Base-by-base conservation (phyloP, 1,284 basidiomycete species). In the Ustilago esculenta region DNA sequence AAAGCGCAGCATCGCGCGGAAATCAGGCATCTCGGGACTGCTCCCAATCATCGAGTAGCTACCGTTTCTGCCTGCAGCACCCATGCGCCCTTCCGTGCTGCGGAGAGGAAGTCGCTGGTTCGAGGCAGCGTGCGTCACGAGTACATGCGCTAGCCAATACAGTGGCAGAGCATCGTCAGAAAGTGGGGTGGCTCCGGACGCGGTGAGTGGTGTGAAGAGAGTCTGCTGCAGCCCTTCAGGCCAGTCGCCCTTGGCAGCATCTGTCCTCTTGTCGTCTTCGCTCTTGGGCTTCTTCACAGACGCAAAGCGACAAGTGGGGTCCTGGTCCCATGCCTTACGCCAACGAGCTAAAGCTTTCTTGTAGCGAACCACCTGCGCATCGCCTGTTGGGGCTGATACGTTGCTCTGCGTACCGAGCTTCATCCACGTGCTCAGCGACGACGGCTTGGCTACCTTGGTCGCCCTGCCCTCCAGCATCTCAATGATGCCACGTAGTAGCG, bases 401-500 rank as follows among this genome's bases (percentile, higher is more conserved):
- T 53, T 49, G 35, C 29, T 37, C 12, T 41, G 24, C 21, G 17
- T 11, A 11, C 50, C 37, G 15, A 45, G 27, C 52, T 52, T 54
- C 23, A 76, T 40, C 69, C 72, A 76, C 17, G 21, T 40, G 24
- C 45, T 30, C 20, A 76, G 33, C 17, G 70, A 72, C 3, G 70
- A 73, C 9, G 61, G 54, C 29, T 52, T 61, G 21, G 72, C 32
- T 17, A 73, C 74, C 35, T 39, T 43, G 15, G 24, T 57, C 14
- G 57, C 49, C 23, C 72, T 57, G 3, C 65, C 71, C n/a, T 77
- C 74, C 15, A 77, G 58, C 58, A 77, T 59, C 23, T 72, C 71
- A 12, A 76, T 57, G 45, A 77, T 74, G 41, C 75, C 75, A 7
- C 75, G 71, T 45, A 77, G 65, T 51, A 77, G 50, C n/a, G 75